A percentile compares a stretch with the other conserved stretches of the same genome.
Conservation (phyloP, 169 alveolate species). For the Plasmodium cynomolgi region DNA sequence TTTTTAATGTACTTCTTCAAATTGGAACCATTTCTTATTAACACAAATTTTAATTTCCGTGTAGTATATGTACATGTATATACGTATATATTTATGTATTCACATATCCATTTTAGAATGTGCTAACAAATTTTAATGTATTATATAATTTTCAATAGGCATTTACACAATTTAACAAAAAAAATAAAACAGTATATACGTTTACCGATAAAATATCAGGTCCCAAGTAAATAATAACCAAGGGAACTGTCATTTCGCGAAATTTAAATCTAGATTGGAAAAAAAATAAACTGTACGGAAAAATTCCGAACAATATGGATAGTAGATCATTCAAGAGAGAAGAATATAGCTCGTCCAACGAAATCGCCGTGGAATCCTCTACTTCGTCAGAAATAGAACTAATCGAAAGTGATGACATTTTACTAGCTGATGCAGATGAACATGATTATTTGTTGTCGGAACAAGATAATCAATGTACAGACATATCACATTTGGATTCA, state of each 20-base stretch:
- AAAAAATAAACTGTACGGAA: background rate
- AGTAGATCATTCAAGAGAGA: background rate
- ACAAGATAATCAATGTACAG: background rate
- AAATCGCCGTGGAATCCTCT: background rate
- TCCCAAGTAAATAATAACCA: background rate
- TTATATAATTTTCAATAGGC: background rate
- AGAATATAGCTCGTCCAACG: background rate
- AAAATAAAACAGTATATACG: background rate
- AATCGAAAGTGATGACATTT: background rate
- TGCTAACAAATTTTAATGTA: background rate
- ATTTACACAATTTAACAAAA: background rate
- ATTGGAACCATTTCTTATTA: background rate
- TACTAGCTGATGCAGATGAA: background rate
- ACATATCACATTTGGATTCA: background rate
- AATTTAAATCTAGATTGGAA: background rate
- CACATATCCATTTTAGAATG: background rate
- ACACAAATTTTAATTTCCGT: background rate
- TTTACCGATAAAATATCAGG: background rate
- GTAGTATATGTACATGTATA: background rate
- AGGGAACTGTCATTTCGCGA: background rate
- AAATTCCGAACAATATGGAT: background rate
- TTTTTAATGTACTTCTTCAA: background rate
- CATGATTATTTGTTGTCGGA: background rate
- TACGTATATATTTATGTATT: background rate
- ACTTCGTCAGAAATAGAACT: background rate